These are phyloP conservation scores for Populus hybrid DNA, from an alignment of 441 rosid species.

Conservation along the genomic window DNA sequence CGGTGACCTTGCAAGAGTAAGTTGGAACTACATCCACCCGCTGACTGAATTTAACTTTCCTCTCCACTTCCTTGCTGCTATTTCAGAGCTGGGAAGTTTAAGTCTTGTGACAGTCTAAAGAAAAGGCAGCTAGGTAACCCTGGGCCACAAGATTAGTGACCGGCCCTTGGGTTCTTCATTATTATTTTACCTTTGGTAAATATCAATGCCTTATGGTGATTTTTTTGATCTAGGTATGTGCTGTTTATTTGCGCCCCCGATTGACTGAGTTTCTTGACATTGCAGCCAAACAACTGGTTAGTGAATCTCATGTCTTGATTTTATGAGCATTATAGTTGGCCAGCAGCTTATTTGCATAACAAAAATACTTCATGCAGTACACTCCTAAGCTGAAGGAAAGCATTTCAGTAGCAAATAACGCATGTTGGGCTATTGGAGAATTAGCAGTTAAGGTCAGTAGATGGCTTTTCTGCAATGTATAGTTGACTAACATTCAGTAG, in stretches of 20 bases:
- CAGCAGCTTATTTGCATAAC: slow-evolving; percentile 6
- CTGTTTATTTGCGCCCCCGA: slow-evolving; percentile 71
- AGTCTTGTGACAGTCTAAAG: neutral
- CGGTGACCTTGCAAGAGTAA: slow-evolving; percentile 95
- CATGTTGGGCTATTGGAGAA: slow-evolving; percentile 99
- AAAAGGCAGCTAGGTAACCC: slow-evolving; percentile 4
- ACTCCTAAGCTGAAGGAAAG: slow-evolving; percentile 67
- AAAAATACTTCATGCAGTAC: slow-evolving; percentile 41
- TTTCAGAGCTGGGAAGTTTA: slow-evolving; percentile 5
- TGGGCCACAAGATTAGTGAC: neutral
- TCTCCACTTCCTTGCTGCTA: neutral
- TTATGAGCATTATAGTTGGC: slow-evolving; percentile 10
- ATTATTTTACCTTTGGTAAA: slow-evolving; percentile 2
- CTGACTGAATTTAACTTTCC: neutral
- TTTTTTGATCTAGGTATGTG: slow-evolving; percentile 53
- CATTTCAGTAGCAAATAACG: slow-evolving; percentile 92
- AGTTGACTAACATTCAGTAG: neutral
- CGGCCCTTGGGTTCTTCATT: slow-evolving; percentile 3
- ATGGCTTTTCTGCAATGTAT: neutral
- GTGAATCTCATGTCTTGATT: slow-evolving; percentile 24
- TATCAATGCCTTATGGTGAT: slow-evolving; percentile 5
- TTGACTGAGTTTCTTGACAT: slow-evolving; percentile 70
- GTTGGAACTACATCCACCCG: slow-evolving; percentile 20
- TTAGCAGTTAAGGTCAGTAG: slow-evolving; percentile 77
- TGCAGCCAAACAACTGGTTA: slow-evolving; percentile 94